These are phyloP conservation scores for Phaffomyces antillensis DNA, from an alignment of 805 yeast species.

Conservation along the genomic window DNA sequence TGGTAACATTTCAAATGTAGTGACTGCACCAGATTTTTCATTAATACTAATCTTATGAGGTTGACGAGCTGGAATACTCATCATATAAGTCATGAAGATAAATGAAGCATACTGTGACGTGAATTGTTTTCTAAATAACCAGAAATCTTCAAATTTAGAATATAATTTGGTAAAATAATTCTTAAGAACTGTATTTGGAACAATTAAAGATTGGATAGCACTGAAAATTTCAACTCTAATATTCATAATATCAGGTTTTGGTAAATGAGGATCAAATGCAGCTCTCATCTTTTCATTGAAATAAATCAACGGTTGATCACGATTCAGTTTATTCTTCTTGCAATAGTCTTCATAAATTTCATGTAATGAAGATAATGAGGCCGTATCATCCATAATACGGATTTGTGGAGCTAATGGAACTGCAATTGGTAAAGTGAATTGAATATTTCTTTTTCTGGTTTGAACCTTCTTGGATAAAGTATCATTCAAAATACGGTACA, in stretches of 20 bases:
- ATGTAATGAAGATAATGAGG: conserved; percentile 68
- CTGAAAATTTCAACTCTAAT: conserved; percentile 86
- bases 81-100: conserved; percentile 86
- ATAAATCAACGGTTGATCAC: conserved; percentile 87
- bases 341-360: conserved; percentile 86
- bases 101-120: conserved; percentile 92
- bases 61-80: conserved; percentile 87
- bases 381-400: conserved; percentile 78
- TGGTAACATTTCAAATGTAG: conserved; percentile 95
- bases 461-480: conserved; percentile 76
- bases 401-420: conserved; percentile 94
- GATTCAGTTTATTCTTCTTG: conserved; percentile 57
- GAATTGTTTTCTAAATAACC: conserved; percentile 95
- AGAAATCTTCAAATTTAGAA: conserved; percentile 83
- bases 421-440: conserved; percentile 83
- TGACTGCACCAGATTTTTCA: conserved; percentile 75
- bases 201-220: conserved; percentile 80
- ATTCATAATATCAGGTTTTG: conserved; percentile 86
- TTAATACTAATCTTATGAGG: conserved; percentile 90
- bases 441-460: conserved; percentile 77
- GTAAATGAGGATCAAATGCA: conserved; percentile 88
- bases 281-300: conserved; percentile 81
- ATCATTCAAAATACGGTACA: conserved; percentile 83
- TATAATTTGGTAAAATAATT: conserved; percentile 68
- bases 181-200: conserved; percentile 77